These are phyloP conservation scores for Verbascum thapsus DNA, from an alignment of 257 asterid species.

Conservation along the genomic window DNA sequence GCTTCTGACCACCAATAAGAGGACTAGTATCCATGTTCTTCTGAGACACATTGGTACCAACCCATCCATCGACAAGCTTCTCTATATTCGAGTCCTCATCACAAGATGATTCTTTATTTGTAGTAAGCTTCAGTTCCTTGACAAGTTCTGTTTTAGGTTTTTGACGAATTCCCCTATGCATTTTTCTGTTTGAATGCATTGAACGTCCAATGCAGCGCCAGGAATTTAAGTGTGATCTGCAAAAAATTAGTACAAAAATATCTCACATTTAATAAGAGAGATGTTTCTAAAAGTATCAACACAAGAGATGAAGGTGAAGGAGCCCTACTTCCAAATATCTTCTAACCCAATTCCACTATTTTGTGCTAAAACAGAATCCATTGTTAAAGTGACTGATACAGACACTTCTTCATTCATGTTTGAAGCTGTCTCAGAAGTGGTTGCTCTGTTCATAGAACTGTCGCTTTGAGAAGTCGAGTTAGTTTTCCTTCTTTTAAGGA, in stretches of 20 bases:
- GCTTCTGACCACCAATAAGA: constrained; percentile 36
- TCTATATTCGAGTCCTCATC: constrained; percentile 55
- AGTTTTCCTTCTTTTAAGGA: constrained; percentile 61
- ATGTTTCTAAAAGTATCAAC: constrained; percentile 16
- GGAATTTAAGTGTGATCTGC: constrained; percentile 66
- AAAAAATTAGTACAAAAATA: constrained; percentile 28
- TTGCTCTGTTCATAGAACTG: constrained; percentile 40
- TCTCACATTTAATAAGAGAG: constrained; percentile 19
- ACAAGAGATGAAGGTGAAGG: constrained; percentile 21
- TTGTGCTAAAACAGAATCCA: constrained; percentile 65
- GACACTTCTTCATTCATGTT: constrained; percentile 37
- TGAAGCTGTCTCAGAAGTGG: constrained; percentile 35
- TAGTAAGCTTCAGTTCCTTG: constrained; percentile 82
- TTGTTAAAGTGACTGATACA: constrained; percentile 55
- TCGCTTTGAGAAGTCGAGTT: constrained; percentile 40
- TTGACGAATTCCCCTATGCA: constrained; percentile 75
- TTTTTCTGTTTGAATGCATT: constrained; percentile 42
- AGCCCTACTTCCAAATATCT: constrained; percentile 69
- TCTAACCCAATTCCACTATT: constrained; percentile 39
- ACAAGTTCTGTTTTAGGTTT: constrained; percentile 75
- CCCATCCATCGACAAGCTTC: constrained; percentile 61
- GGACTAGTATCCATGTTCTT: constrained; percentile 25
- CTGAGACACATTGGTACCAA: constrained; percentile 41
- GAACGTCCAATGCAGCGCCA: constrained; percentile 56
- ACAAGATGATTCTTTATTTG: constrained; percentile 50